Evolutionary conservation across 768 basidiomycete genomes (phyloP), one percentile per base, ranked within the genome.

Genomic region (Termitomyces bulborhizus): DNA sequence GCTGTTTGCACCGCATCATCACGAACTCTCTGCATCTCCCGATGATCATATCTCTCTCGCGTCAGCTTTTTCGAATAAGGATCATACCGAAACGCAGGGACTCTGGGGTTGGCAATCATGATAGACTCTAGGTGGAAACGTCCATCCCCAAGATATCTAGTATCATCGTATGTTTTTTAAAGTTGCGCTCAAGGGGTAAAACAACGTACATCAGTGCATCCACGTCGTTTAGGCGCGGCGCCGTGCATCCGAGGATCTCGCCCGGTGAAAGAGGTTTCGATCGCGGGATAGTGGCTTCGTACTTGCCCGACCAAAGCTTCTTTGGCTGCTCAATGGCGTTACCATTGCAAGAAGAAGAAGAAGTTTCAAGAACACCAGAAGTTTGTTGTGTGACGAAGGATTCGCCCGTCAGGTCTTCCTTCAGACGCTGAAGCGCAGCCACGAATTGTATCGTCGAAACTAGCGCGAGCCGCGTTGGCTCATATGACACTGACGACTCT

Each of bases 391-490:
- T 32, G 18, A 64, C 53, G 24, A 64, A 60, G 11, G 70, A 66
- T 45, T 79, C 81, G 1, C 68, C 55, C 0, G 75, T 78, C 4
- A 98, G 76, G 64, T 91, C 86, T 29, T 93, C 88, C 62, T 90
- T 89, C 26, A 98, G 80, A 26, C 79, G 80, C 59, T 98, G 93
- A 11, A 98, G 75, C 11, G 96, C 92, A 6, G 95, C 86, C 21
- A 95, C 93, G 65, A 99, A 99, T 68, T 99, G 97, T 32, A 99
- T 98, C 0, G 97, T 99, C 0, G 95, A 98, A 0, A 99, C 97
- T 27, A 98, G 71, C 0, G 95, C 95, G 16, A 98, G 71, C 57
- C 87, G 80, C 16, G 93, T 97, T 5, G 72, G 73, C 44, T 69
- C 65, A 42, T 60, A 55, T 26, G 58, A 37, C 7, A 43, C 51